Evolutionary conservation across 2,329 filamentous ascomycete genomes (phyloP).

Genomic region (Fusarium nygamai): DNA sequence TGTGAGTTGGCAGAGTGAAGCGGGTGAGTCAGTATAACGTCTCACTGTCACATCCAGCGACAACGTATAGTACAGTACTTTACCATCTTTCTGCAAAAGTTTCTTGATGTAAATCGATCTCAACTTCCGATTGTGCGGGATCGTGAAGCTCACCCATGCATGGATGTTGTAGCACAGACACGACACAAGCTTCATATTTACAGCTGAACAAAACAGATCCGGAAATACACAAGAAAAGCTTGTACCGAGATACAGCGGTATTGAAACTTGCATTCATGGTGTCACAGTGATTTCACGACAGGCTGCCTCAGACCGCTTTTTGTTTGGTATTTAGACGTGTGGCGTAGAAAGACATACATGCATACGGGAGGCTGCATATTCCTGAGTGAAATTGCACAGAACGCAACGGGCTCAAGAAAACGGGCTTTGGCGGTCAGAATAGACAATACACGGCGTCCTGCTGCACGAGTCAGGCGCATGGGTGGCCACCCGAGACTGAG

Average conservation of each 20-base stretch:
- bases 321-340: slow-evolving; percentile 2
- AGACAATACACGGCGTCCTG: slow-evolving; percentile 7
- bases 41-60: slow-evolving; percentile 16
- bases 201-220: slow-evolving; percentile 3
- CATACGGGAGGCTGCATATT: slow-evolving; percentile 23
- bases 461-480: slow-evolving; percentile 25
- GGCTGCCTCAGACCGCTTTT: not conserved
- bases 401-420: not conserved
- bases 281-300: not conserved
- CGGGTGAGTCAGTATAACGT: slow-evolving; percentile 23
- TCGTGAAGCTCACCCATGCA: slow-evolving; percentile 1
- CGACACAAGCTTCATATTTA: slow-evolving; percentile 21
- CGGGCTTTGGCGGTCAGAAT: slow-evolving; percentile 21
- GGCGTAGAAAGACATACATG: slow-evolving; percentile 14
- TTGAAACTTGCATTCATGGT: not conserved
- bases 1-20: not conserved
- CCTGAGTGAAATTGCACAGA: not conserved
- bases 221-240: not conserved
- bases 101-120: not conserved
- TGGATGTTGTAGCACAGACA: slow-evolving; percentile 9
- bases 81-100: not conserved
- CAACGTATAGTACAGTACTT: not conserved
- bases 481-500: slow-evolving; percentile 36
- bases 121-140: not conserved
- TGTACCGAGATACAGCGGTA: not conserved